Conservation (phyloP, 2,329 filamentous ascomycete species). For the Colletotrichum musicola region DNA sequence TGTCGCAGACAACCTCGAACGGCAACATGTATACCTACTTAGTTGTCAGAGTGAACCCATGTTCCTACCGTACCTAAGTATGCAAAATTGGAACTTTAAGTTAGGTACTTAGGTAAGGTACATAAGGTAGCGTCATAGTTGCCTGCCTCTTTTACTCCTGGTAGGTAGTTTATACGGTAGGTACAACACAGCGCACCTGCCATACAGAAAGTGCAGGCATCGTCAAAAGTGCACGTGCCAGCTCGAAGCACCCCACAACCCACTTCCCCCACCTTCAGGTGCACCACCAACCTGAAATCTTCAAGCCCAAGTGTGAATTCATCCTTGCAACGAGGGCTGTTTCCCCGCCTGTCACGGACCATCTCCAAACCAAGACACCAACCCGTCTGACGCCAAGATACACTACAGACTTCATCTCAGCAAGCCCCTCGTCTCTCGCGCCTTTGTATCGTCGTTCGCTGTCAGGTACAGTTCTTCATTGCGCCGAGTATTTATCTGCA, state of each 20-base stretch:
- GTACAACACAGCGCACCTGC: neutral
- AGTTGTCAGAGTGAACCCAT: too few species aligned
- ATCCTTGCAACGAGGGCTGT: neutral
- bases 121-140: too few species aligned
- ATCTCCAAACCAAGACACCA: slow-evolving; percentile 1
- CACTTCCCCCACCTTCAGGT: slow-evolving; percentile 3
- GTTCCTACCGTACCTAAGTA: too few species aligned
- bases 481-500: too few species aligned
- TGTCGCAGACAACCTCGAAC: too few species aligned
- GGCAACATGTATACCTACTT: too few species aligned
- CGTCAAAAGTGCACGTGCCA: neutral
- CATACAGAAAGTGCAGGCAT: neutral
- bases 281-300: slow-evolving; percentile 14
- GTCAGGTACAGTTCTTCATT: too few species aligned
- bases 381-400: neutral
- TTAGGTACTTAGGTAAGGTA: too few species aligned
- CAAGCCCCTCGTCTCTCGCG: neutral
- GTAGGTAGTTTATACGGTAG: neutral
- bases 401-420: neutral
- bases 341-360: slow-evolving; percentile 2
- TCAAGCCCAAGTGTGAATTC: neutral
- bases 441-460: too few species aligned
- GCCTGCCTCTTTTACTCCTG: too few species aligned
- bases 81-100: too few species aligned
- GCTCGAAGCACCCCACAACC: neutral